Evolutionary conservation across 345 rosid genomes (phyloP), one percentile per base, ranked within the genome.

Genomic region (Populus deltoides): DNA sequence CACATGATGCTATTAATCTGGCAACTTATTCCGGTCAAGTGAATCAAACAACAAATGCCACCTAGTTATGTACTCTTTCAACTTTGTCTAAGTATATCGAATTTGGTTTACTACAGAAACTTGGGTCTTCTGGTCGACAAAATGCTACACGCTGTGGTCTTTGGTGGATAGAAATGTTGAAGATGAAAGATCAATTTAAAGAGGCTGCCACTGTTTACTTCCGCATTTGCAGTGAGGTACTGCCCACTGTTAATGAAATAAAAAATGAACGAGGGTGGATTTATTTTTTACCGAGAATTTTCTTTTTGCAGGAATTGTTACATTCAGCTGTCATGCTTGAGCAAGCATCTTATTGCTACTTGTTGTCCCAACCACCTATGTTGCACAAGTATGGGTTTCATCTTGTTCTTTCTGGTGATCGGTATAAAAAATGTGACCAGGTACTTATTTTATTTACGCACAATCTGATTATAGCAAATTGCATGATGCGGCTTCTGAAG

Each of bases 261-360:
- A 67, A 41, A 41, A 47, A 18, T 71, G 16, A 31, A 39, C 72
- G 75, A 41, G 31, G 67, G 67, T 33, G 49, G 16, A 25, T 55
- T 20, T 71, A 17, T 17, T 67, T 62, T 76, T 68, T 70, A 63
- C 49, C 84, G 79, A 62, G 33, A 47, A 11, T 71, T 49, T 77
- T 72, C 36, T 63, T 72, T 80, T 78, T 75, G 57, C 82, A 96
- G 99, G 99, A 96, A 78, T 84, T 92, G 76, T 77, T 94, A 83
- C 94, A 94, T 87, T 92, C 97, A 24, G 99, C 99, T 83, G 97
- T 96, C 75, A 91, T 96, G 99, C 91, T 94, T 69, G 99, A 96
- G 92, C 99, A 96, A 90, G 97, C 97, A 81, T 92, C 99, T 75
- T 94, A 93, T 81, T 96, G 99, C 86, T 96, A 90, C 86, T 83